Evolutionary conservation across 2,329 filamentous ascomycete species (phyloP).

Genomic region (Parastagonospora avenae): DNA sequence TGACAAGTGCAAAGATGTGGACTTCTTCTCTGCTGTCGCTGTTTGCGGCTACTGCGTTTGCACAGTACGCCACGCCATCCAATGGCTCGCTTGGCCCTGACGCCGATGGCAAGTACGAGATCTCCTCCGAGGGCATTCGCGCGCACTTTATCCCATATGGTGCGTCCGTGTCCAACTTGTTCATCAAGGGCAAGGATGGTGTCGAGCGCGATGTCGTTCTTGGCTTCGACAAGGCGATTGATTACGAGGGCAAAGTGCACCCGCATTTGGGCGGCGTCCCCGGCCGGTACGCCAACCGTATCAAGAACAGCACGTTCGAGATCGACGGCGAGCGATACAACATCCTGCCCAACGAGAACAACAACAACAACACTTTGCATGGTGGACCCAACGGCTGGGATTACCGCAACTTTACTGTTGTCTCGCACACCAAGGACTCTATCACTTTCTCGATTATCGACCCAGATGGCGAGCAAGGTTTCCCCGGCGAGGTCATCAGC

Average conservation of each 20-base stretch:
- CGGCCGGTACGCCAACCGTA: constrained; percentile 80
- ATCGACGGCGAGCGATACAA: constrained; percentile 68
- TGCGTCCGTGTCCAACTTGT: constrained; percentile 72
- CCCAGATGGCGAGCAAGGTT: constrained; percentile 73
- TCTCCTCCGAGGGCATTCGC: constrained; percentile 68
- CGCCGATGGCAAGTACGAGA: constrained; percentile 68
- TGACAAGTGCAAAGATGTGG: constrained; percentile 34
- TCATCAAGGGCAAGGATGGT: constrained; percentile 72
- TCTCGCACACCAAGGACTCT: constrained; percentile 67
- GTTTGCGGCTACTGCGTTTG: constrained; percentile 32
- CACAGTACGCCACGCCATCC: constrained; percentile 28
- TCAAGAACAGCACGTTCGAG: constrained; percentile 75
- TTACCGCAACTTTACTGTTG: constrained; percentile 75
- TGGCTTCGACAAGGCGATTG: constrained; percentile 76
- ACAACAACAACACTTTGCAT: constrained; percentile 66
- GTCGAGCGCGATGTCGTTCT: constrained; percentile 72
- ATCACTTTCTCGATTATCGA: constrained; percentile 80
- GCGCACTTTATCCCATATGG: constrained; percentile 76
- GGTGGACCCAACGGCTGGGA: constrained; percentile 76
- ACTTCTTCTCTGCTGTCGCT: constrained; percentile 25
- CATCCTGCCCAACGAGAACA: constrained; percentile 63
- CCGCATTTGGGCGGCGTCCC: constrained; percentile 75
- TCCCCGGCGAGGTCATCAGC: constrained; percentile 76
- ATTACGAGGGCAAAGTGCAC: constrained; percentile 71
- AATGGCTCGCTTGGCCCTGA: constrained; percentile 38